Conservation (phyloP, 352 stramenopile species). For the Globisporangium sylvaticum region DNA sequence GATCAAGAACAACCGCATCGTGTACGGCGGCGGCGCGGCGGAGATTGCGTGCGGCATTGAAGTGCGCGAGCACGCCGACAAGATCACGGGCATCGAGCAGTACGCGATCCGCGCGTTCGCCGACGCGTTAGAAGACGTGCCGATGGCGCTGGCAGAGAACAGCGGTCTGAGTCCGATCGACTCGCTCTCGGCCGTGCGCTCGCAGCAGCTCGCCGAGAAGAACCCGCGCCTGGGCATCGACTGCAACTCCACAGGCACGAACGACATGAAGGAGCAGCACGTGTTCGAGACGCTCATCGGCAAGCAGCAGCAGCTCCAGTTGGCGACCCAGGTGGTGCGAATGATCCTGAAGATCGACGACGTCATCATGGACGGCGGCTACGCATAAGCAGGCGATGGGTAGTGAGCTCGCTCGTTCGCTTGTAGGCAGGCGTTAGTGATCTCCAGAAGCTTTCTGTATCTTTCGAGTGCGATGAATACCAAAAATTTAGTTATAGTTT, state of each 20-base stretch:
- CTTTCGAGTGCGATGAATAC: conserved; percentile 12
- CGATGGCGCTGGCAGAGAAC: conserved; percentile 99
- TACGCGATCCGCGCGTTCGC: conserved; percentile 99
- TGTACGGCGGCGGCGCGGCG: conserved; percentile 97
- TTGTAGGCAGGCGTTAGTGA: not conserved
- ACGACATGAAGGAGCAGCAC: conserved; percentile 97
- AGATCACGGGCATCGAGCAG: conserved; percentile 87
- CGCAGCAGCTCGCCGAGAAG: conserved; percentile 91
- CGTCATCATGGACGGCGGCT: conserved; percentile 95
- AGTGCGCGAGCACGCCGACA: conserved; percentile 87
- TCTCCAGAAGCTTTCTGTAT: conserved; percentile 3
- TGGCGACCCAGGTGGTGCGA: conserved; percentile 99
- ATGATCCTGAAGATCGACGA: conserved; percentile 99
- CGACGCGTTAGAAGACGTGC: conserved; percentile 98
- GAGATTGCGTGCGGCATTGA: conserved; percentile 98
- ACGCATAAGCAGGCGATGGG: conserved; percentile 49
- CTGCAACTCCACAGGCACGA: conserved; percentile 91
- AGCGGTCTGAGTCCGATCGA: conserved; percentile 96
- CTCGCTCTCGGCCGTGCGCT: conserved; percentile 96
- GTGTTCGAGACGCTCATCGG: conserved; percentile 99
- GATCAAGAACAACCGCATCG: conserved; percentile 99
- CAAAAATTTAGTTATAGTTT: conserved; percentile 17
- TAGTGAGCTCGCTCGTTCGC: not conserved
- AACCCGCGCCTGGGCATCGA: conserved; percentile 96
- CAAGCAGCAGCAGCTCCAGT: conserved; percentile 99